Conservation (phyloP, 306 rosid species). For the Bauhinia variegata region DNA sequence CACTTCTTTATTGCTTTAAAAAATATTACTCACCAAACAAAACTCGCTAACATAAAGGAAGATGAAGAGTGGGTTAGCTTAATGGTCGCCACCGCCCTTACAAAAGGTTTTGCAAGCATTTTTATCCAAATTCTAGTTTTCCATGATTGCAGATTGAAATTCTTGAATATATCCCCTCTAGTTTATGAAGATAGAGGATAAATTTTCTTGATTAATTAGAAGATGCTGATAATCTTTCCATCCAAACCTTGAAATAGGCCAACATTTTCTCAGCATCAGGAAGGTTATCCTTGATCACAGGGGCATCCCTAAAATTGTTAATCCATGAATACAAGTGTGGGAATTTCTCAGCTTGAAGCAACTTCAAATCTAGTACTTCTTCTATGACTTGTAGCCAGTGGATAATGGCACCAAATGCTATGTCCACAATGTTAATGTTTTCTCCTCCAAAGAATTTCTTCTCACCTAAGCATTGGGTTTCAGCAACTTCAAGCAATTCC, state of each 20-base stretch:
- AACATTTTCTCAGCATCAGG: slow-evolving; percentile 32
- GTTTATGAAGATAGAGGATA: too few relatives aligned
- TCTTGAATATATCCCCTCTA: too few relatives aligned
- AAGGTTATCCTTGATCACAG: slow-evolving; percentile 30
- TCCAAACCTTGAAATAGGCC: not conserved
- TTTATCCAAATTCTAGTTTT: too few relatives aligned
- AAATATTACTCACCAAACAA: too few relatives aligned
- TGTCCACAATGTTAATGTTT: slow-evolving; percentile 38
- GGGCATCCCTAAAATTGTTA: not conserved
- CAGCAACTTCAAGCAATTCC: slow-evolving; percentile 33
- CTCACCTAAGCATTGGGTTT: slow-evolving; percentile 31
- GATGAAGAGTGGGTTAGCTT: too few relatives aligned
- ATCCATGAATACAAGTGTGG: slow-evolving; percentile 37
- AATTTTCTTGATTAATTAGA: too few relatives aligned
- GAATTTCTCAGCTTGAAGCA: slow-evolving; percentile 33
- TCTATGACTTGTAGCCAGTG: slow-evolving; percentile 7
- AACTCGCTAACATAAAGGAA: too few relatives aligned
- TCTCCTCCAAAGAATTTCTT: slow-evolving; percentile 41
- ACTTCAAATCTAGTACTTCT: slow-evolving; percentile 16
- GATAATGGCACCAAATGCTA: slow-evolving; percentile 36
- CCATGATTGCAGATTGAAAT: too few relatives aligned
- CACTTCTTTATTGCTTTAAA: too few relatives aligned
- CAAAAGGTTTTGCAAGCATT: too few relatives aligned
- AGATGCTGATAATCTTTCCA: not conserved
- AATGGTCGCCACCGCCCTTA: too few relatives aligned